These are phyloP conservation scores for Jatropha multifida DNA, from an alignment of 441 rosid genomes.

Conservation along the genomic window DNA sequence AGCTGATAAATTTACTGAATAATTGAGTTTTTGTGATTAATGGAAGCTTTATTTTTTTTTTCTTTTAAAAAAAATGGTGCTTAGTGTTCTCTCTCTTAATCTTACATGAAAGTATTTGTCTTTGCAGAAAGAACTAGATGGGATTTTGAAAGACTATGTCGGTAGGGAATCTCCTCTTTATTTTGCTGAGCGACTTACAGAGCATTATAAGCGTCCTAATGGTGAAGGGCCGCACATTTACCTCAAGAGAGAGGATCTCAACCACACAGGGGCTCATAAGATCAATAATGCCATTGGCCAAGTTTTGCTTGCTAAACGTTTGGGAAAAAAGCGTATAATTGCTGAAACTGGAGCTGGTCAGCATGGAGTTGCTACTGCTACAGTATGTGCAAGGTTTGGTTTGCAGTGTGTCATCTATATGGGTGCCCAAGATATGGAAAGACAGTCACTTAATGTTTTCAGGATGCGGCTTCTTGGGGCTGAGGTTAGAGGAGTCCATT, in stretches of 20 bases:
- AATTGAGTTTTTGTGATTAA: neutral
- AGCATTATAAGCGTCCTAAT: slow-evolving; percentile 68
- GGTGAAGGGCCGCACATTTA: slow-evolving; percentile 83
- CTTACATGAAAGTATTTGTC: neutral
- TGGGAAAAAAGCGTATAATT: slow-evolving; percentile 79
- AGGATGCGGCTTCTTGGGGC: slow-evolving; percentile 95
- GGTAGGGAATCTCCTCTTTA: slow-evolving; percentile 94
- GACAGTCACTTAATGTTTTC: slow-evolving; percentile 87
- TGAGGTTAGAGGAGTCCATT: slow-evolving; percentile 80
- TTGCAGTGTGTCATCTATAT: slow-evolving; percentile 77
- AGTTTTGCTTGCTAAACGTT: slow-evolving; percentile 79
- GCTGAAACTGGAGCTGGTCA: slow-evolving; percentile 99
- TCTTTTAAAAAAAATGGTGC: neutral
- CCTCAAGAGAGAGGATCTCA: slow-evolving; percentile 93
- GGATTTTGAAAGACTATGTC: slow-evolving; percentile 83
- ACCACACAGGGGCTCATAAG: slow-evolving; percentile 95
- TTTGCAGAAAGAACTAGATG: slow-evolving; percentile 67
- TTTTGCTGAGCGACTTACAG: slow-evolving; percentile 81
- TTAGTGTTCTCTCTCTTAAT: neutral
- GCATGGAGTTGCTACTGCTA: slow-evolving; percentile 96
- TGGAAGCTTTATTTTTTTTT: neutral
- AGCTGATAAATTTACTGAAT: neutral
- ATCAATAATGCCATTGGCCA: slow-evolving; percentile 92
- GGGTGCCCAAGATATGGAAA: slow-evolving; percentile 97
- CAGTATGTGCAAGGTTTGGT: slow-evolving; percentile 90